These are phyloP conservation scores for Arthrobotrys musiformis DNA, from an alignment of 2,329 filamentous ascomycete species.

Conservation along the genomic window DNA sequence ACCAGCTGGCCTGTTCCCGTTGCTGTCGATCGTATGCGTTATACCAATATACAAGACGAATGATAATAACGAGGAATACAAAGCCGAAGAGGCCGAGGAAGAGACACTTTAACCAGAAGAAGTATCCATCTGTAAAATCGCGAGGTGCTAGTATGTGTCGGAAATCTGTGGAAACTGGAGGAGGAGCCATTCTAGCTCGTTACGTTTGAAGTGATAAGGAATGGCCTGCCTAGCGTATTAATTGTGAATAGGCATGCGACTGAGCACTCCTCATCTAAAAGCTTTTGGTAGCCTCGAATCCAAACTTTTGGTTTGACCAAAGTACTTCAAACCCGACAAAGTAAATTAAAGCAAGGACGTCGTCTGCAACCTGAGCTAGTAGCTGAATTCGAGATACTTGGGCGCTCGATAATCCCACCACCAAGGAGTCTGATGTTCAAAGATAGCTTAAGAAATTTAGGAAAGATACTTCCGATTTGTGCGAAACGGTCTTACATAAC, in stretches of 20 bases:
- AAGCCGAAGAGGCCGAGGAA: not conserved
- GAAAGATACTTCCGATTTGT: not conserved
- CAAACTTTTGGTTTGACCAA: no score
- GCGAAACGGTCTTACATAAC: constrained; percentile 6
- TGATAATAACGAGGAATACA: not conserved
- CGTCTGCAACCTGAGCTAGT: not conserved
- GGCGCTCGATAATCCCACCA: not conserved
- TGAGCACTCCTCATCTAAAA: not conserved
- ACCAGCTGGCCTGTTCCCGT: not conserved
- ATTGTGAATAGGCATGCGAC: not conserved
- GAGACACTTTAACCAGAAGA: not conserved
- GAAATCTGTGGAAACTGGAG: not conserved
- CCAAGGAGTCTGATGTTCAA: not conserved
- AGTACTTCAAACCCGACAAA: not conserved
- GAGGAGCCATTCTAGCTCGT: not conserved
- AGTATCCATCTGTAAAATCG: not conserved
- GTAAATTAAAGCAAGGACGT: not conserved
- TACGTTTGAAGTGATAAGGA: not conserved
- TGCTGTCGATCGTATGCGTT: not conserved
- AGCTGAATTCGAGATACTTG: not conserved
- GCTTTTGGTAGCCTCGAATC: no score
- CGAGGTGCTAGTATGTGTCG: not conserved
- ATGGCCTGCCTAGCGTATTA: not conserved
- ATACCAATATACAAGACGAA: constrained; percentile 16
- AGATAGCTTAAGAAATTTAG: not conserved